Conservation (phyloP, 139 green algal genomes). For the Volvox reticuliferus region DNA sequence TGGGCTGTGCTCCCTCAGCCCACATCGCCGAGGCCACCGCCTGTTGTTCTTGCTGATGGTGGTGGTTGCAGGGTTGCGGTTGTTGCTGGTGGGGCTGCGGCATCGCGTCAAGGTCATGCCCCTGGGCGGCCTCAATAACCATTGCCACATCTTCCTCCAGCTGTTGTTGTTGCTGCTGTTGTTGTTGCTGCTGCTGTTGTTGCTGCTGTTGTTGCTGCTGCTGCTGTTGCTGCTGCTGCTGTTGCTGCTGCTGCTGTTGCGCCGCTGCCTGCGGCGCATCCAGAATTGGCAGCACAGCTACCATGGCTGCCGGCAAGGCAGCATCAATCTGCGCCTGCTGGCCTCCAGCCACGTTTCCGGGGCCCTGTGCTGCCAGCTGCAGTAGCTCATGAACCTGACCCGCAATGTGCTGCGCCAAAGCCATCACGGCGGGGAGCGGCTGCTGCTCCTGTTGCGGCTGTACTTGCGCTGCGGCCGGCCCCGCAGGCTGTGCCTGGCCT, state of each 20-base stretch:
- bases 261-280: background rate
- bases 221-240: background rate
- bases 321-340: background rate
- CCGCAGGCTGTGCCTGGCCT: background rate
- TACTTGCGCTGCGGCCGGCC: background rate
- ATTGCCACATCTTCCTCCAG: no score
- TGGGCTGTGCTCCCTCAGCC: no score
- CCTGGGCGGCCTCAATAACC: no score
- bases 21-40: no score
- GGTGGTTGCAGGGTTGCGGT: no score
- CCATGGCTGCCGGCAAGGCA: background rate
- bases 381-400: constrained; percentile 8
- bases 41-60: no score
- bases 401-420: constrained; percentile 13
- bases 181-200: no score
- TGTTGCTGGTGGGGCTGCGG: no score
- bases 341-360: background rate
- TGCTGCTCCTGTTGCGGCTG: background rate
- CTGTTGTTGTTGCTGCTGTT: background rate
- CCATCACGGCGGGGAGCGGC: background rate
- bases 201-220: background rate
- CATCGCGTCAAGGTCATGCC: background rate
- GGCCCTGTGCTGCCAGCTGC: background rate
- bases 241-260: background rate
- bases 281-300: background rate